These are phyloP conservation scores for Lepidium aucheri DNA, from an alignment of 345 rosid species.

Conservation along the genomic window DNA sequence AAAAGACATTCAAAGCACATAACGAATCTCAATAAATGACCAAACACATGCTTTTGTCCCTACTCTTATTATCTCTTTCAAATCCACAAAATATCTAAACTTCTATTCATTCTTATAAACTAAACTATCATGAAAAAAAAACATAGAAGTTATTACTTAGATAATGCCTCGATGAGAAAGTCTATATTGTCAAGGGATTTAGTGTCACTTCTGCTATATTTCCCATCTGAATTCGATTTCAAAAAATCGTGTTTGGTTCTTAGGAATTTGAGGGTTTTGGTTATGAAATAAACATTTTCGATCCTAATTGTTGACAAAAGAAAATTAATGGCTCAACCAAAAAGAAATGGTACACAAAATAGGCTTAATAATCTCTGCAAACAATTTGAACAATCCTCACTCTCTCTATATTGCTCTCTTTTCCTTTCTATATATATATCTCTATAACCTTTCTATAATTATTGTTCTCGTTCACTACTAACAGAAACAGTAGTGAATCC, in stretches of 20 bases:
- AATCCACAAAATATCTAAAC: not conserved
- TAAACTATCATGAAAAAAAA: not conserved
- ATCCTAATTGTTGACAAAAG: too few relatives aligned
- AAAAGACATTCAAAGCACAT: not conserved
- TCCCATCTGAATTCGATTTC: too few relatives aligned
- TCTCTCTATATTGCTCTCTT: not conserved
- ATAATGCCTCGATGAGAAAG: not conserved
- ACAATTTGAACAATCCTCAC: constrained; percentile 7
- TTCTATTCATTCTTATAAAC: not conserved
- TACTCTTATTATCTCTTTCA: not conserved
- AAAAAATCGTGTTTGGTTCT: too few relatives aligned
- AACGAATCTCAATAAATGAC: constrained; percentile 2
- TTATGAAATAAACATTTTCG: too few relatives aligned
- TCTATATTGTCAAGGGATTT: too few relatives aligned
- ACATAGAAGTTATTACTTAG: not conserved
- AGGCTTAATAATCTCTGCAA: constrained; percentile 1
- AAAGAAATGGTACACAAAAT: not conserved
- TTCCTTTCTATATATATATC: not conserved
- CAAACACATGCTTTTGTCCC: constrained; percentile 10
- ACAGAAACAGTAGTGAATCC: constrained; percentile 4
- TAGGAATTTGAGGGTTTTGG: too few relatives aligned
- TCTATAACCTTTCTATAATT: constrained; percentile 12
- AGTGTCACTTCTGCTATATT: too few relatives aligned
- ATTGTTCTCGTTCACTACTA: constrained; percentile 19
- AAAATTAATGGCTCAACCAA: constrained; percentile 3